A percentile compares a stretch with the other conserved stretches of the same genome.
Conservation (phyloP, 148 eudicot species). For the Amaranthus cruentus region DNA sequence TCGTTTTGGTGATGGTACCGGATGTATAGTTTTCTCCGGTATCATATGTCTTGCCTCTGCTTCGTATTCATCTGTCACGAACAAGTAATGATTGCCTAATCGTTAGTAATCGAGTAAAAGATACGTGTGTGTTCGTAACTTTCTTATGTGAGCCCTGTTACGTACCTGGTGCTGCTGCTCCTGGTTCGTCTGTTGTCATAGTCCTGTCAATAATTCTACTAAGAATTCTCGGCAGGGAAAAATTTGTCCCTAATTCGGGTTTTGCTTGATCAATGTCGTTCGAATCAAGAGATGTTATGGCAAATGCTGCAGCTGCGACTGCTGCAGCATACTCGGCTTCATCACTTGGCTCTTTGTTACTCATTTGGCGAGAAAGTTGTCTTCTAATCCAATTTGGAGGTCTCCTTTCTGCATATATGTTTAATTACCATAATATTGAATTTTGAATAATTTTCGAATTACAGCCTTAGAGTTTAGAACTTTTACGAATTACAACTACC, state of each 20-base stretch:
- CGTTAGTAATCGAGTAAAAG: neutral
- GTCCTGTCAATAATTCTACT: slow-evolving; percentile 22
- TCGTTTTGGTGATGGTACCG: slow-evolving; percentile 39
- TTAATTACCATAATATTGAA: neutral
- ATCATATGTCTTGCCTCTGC: slow-evolving; percentile 25
- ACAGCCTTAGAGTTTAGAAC: too few relatives aligned
- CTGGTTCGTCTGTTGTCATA: slow-evolving; percentile 23
- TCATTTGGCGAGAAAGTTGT: slow-evolving; percentile 47
- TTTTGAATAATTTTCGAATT: neutral
- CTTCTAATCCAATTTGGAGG: slow-evolving; percentile 52
- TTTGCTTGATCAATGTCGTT: slow-evolving; percentile 23
- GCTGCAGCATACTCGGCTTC: slow-evolving; percentile 52
- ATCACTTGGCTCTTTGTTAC: slow-evolving; percentile 27
- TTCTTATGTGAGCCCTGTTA: neutral
- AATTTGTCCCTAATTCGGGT: slow-evolving; percentile 18
- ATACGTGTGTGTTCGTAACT: neutral
- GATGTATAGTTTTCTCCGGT: slow-evolving; percentile 40
- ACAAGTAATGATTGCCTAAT: neutral
- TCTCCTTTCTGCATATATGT: slow-evolving; percentile 26
- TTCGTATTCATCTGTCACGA: slow-evolving; percentile 28
- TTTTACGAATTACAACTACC: too few relatives aligned
- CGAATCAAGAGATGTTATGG: slow-evolving; percentile 50
- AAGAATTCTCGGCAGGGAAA: slow-evolving; percentile 33
- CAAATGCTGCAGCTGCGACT: slow-evolving; percentile 80
- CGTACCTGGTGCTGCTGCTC: slow-evolving; percentile 43